Conservation (phyloP, 2,329 filamentous ascomycete species). For the Aspergillus quadrilineatus region DNA sequence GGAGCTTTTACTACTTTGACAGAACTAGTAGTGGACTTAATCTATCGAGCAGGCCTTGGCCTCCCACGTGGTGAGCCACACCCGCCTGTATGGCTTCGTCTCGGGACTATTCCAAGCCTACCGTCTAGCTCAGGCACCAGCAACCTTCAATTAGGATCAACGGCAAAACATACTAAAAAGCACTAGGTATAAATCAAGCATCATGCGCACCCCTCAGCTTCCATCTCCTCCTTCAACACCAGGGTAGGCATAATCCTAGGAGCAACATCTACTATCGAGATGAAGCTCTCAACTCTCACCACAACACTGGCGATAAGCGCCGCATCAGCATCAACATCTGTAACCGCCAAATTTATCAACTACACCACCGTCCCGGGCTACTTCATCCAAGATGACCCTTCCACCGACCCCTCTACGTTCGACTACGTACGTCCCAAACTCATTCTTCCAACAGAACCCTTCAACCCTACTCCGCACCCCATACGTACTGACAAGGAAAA, state of each 20-base stretch:
- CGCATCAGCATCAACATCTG: slow-evolving; percentile 55
- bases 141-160: not conserved
- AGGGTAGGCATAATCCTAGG: not conserved
- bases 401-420: slow-evolving; percentile 47
- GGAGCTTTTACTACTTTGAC: slow-evolving; percentile 1
- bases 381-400: slow-evolving; percentile 50
- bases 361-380: slow-evolving; percentile 48
- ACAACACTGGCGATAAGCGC: slow-evolving; percentile 66
- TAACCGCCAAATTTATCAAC: slow-evolving; percentile 24
- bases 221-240: not conserved
- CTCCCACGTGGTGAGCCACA: not conserved
- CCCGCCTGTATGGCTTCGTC: not conserved
- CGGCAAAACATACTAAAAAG: not conserved
- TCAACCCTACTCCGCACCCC: no score
- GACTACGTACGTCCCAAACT: slow-evolving; percentile 43
- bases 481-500: not conserved
- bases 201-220: not conserved
- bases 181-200: not conserved
- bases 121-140: not conserved
- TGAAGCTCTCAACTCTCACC: slow-evolving; percentile 67
- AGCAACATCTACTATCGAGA: slow-evolving; percentile 8
- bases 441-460: not conserved
- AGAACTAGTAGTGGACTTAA: not conserved
- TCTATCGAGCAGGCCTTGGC: not conserved
- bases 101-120: not conserved